phyloP scores from a whole-genome alignment of 768 basidiomycete genomes.

The Termitomyces sp. region DNA sequence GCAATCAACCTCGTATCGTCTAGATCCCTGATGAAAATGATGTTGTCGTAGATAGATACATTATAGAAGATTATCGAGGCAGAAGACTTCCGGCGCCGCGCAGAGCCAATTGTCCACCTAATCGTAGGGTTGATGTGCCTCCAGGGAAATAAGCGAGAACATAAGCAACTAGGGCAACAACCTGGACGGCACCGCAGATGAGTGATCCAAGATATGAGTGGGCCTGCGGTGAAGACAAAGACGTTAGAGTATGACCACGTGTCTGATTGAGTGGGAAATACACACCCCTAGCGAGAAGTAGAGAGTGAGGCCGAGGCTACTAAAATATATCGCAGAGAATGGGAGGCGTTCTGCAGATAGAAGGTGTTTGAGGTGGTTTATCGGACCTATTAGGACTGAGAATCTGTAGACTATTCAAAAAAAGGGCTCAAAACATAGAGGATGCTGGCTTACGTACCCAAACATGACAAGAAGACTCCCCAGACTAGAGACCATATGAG shows the following conservation, averaged over 20 bases:
- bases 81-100: slow-evolving; percentile 81
- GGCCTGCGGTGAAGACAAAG: slow-evolving; percentile 33
- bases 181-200: slow-evolving; percentile 76
- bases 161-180: slow-evolving; percentile 82
- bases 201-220: slow-evolving; percentile 86
- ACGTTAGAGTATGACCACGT: background rate
- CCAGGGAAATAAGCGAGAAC: slow-evolving; percentile 95
- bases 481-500: slow-evolving; percentile 39
- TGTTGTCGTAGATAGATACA: background rate
- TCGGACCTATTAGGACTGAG: slow-evolving; percentile 81
- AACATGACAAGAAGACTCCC: slow-evolving; percentile 95
- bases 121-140: slow-evolving; percentile 71
- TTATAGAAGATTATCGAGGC: slow-evolving; percentile 46
- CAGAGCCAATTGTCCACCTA: slow-evolving; percentile 76
- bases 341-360: slow-evolving; percentile 78
- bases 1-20: background rate
- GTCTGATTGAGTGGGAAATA: slow-evolving; percentile 1
- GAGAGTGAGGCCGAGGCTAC: slow-evolving; percentile 78
- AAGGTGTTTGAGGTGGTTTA: slow-evolving; percentile 89
- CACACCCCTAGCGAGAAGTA: slow-evolving; percentile 89
- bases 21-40: background rate
- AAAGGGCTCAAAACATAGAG: background rate
- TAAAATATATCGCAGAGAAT: slow-evolving; percentile 79
- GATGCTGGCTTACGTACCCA: slow-evolving; percentile 47
- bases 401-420: slow-evolving; percentile 41